phyloP scores from a whole-genome alignment of 2,329 filamentous ascomycete genomes.

The Colletotrichum sp. region DNA sequence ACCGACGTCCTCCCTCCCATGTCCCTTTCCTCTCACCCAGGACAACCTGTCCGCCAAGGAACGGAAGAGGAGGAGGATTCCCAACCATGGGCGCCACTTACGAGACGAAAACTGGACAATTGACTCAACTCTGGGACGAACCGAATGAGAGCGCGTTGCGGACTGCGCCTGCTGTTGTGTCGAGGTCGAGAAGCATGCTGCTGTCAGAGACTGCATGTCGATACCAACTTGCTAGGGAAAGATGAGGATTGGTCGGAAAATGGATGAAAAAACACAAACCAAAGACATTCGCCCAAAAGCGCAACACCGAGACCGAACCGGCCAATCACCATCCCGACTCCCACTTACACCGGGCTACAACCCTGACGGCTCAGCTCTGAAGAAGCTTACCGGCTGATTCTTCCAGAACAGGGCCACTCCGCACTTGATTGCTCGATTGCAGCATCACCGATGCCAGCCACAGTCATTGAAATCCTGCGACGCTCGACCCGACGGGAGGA shows the following conservation, averaged over 20 bases:
- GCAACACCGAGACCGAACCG: neutral
- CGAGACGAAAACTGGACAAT: neutral
- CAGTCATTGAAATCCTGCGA: neutral
- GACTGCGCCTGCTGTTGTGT: no score
- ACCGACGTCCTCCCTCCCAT: no score
- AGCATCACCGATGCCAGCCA: neutral
- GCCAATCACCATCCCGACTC: neutral
- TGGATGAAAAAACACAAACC: neutral
- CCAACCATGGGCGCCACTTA: neutral
- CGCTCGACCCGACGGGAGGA: neutral
- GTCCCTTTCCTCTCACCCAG: no score
- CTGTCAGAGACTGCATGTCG: no score
- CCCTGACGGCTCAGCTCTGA: neutral
- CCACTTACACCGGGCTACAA: neutral
- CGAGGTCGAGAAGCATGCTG: no score
- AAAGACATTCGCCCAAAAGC: accelerated
- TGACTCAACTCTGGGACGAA: neutral
- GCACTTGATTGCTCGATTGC: neutral
- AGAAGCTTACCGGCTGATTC: neutral
- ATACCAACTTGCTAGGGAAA: no score
- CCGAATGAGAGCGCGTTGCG: neutral
- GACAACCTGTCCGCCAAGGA: no score
- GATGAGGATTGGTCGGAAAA: neutral
- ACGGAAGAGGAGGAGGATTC: neutral
- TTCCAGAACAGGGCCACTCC: no score